Evolutionary conservation across 768 basidiomycete genomes (phyloP).

Genomic region (Boletus subparvulus): DNA sequence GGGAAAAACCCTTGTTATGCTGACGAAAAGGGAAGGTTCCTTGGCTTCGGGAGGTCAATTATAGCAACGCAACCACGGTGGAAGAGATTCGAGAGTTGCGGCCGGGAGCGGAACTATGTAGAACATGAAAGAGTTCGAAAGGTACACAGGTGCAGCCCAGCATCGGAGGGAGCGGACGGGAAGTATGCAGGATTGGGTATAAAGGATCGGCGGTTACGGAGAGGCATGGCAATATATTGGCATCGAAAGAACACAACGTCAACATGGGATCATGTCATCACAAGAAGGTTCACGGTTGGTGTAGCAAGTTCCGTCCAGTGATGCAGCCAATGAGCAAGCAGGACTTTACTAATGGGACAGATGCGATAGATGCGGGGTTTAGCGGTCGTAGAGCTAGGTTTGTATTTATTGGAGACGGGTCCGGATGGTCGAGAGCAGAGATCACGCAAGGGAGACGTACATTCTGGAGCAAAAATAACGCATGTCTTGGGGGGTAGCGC

Average conservation of each 20-base stretch:
- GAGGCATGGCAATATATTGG: background rate
- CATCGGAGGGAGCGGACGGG: background rate
- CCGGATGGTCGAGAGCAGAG: background rate
- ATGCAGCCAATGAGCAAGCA: background rate
- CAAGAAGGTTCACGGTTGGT: background rate
- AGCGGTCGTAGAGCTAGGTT: background rate
- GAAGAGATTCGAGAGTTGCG: background rate
- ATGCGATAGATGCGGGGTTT: background rate
- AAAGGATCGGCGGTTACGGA: constrained; percentile 10
- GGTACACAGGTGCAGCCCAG: background rate
- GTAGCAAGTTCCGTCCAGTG: background rate
- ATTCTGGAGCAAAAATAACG: background rate
- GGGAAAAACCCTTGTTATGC: constrained; percentile 8
- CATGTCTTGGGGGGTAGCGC: background rate
- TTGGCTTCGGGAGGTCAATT: background rate
- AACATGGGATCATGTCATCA: background rate
- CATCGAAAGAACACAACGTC: constrained; percentile 3
- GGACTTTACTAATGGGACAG: background rate
- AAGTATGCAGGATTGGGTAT: background rate
- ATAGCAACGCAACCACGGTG: background rate
- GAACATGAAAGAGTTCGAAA: background rate
- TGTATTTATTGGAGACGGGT: background rate
- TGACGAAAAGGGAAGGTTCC: constrained; percentile 4
- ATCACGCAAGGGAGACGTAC: background rate
- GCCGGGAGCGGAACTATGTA: background rate